Conservation (phyloP, 2,329 filamentous ascomycete species). For the Diplodia seriata region DNA sequence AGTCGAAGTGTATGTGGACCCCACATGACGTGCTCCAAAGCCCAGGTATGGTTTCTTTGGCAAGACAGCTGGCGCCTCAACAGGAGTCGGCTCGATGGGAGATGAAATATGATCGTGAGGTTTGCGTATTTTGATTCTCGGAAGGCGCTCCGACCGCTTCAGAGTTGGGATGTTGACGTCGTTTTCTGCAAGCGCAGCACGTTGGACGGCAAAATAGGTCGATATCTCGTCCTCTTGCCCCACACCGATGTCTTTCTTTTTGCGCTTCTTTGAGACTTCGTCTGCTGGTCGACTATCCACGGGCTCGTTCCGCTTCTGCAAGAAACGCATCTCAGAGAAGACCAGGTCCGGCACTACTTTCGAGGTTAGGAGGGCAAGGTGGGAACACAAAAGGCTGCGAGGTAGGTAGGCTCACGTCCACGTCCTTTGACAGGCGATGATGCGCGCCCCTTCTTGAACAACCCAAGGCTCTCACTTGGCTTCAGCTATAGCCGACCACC, state of each 20-base stretch:
- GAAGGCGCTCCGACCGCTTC: background rate
- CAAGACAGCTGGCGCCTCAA: constrained; percentile 43
- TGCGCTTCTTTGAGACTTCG: constrained; percentile 40
- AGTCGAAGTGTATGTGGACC: constrained; percentile 34
- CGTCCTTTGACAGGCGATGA: constrained; percentile 54
- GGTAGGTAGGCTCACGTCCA: constrained; percentile 47
- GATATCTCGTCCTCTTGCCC: constrained; percentile 53
- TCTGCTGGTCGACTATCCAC: constrained; percentile 38
- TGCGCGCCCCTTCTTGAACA: constrained; percentile 58
- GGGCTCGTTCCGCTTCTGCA: constrained; percentile 48
- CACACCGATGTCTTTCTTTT: constrained; percentile 43
- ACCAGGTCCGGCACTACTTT: constrained; percentile 58
- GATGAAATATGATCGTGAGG: background rate
- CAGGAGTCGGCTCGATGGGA: constrained; percentile 29
- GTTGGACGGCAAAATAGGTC: constrained; percentile 51
- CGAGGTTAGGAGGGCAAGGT: constrained; percentile 37
- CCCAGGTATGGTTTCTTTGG: constrained; percentile 48
- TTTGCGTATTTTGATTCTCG: background rate
- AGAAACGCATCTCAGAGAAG: constrained; percentile 60
- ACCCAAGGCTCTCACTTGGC: constrained; percentile 50
- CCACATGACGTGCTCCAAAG: constrained; percentile 46
- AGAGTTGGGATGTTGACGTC: constrained; percentile 37
- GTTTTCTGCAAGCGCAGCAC: constrained; percentile 40
- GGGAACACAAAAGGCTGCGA: constrained; percentile 33
- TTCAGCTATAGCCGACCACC: constrained; percentile 51